These are phyloP conservation scores for Hymenoscyphus scutula DNA, from an alignment of 2,329 filamentous ascomycete genomes.

Conservation along the genomic window DNA sequence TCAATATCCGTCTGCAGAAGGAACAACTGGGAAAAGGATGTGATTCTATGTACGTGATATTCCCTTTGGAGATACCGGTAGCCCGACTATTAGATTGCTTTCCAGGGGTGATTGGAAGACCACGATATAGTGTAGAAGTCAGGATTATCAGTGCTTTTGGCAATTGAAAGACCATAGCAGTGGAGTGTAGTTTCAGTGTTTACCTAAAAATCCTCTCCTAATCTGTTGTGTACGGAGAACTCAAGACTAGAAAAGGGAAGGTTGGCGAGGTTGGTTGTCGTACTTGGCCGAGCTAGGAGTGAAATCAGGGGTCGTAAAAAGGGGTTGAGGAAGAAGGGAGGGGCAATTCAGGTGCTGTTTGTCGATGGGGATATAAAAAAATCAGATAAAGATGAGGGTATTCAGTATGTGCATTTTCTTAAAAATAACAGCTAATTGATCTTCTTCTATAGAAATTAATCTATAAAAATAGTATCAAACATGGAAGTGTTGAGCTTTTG, in stretches of 20 bases:
- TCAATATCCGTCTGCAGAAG: too few relatives aligned
- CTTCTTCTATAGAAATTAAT: not conserved
- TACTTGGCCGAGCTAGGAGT: not conserved
- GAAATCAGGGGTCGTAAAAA: conserved; percentile 1
- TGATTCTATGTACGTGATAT: not conserved
- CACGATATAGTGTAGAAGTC: too few relatives aligned
- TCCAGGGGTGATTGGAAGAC: too few relatives aligned
- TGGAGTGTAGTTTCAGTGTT: not conserved
- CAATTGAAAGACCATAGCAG: not conserved
- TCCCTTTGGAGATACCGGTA: not conserved
- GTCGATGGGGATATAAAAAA: too few relatives aligned
- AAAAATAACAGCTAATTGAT: too few relatives aligned
- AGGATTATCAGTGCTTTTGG: too few relatives aligned
- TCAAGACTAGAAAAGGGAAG: too few relatives aligned
- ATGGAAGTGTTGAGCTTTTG: not conserved
- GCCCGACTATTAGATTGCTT: not conserved
- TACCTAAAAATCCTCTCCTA: not conserved
- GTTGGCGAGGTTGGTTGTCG: not conserved
- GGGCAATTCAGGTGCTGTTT: not conserved
- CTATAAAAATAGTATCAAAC: not conserved
- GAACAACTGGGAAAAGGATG: too few relatives aligned
- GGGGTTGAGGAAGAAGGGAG: not conserved
- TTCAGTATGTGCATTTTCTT: too few relatives aligned
- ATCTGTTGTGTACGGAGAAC: too few relatives aligned
- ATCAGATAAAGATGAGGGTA: too few relatives aligned